Conservation (phyloP, 768 basidiomycete genomes). For the Xerocomus spinulosus region DNA sequence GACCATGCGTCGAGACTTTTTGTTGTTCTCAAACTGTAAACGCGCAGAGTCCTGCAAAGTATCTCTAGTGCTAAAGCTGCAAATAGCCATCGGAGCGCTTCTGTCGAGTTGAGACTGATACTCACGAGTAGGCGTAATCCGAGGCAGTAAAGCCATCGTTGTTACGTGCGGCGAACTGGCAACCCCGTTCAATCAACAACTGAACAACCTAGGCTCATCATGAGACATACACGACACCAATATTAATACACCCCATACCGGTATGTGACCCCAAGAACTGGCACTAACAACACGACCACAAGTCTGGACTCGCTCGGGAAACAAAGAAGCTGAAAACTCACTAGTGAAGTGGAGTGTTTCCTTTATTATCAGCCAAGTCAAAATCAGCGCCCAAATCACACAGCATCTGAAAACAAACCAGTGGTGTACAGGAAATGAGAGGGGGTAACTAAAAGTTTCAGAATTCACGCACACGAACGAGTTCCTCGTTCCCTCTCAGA, state of each 20-base stretch:
- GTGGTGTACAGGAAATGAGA: slow-evolving; percentile 9
- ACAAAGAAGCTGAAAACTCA: slow-evolving; percentile 39
- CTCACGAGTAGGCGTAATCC: slow-evolving; percentile 74
- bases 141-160: slow-evolving; percentile 89
- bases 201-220: slow-evolving; percentile 58
- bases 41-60: slow-evolving; percentile 80
- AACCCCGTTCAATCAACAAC: slow-evolving; percentile 84
- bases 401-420: slow-evolving; percentile 57
- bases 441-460: slow-evolving; percentile 4
- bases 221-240: slow-evolving; percentile 10
- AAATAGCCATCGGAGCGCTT: slow-evolving; percentile 1
- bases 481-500: slow-evolving; percentile 83
- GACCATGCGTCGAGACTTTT: slow-evolving; percentile 64
- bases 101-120: background rate
- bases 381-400: slow-evolving; percentile 89
- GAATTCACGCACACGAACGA: slow-evolving; percentile 64
- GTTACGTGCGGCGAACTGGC: slow-evolving; percentile 77
- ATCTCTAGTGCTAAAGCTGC: slow-evolving; percentile 68
- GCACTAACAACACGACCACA: slow-evolving; percentile 45
- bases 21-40: slow-evolving; percentile 73
- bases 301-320: slow-evolving; percentile 2
- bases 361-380: slow-evolving; percentile 85
- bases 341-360: slow-evolving; percentile 93
- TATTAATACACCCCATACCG: slow-evolving; percentile 43
- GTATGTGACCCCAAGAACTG: slow-evolving; percentile 82